Evolutionary conservation across 2,329 filamentous ascomycete species (phyloP).

Genomic region (Colletotrichum sp.): DNA sequence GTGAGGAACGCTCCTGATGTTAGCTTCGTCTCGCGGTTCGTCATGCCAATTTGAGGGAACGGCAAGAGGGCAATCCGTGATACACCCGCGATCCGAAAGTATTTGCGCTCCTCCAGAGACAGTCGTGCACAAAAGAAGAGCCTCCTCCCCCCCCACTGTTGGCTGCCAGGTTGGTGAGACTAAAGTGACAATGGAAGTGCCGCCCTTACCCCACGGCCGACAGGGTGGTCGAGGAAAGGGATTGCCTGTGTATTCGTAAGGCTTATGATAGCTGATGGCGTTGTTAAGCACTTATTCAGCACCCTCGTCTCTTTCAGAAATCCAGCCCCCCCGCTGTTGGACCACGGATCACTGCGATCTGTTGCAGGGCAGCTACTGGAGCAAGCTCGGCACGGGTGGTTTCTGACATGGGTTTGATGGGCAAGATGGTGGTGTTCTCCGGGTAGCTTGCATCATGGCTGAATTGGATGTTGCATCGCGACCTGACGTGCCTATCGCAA

Average conservation of each 20-base stretch:
- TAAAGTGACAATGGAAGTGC: not conserved
- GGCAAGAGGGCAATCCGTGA: not conserved
- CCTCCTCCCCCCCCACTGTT: not conserved
- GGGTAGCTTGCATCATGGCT: not conserved
- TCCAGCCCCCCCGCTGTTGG: not conserved
- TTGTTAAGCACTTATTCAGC: conserved; percentile 20
- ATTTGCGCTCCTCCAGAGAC: not conserved
- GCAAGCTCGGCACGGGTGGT: not conserved
- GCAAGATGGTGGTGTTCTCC: not conserved
- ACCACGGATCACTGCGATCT: not conserved
- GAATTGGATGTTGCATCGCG: not conserved
- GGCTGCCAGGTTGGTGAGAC: not conserved
- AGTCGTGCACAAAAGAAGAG: not conserved
- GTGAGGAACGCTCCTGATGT: not conserved
- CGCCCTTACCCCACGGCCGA: not conserved
- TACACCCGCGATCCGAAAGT: not conserved
- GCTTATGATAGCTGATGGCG: not conserved
- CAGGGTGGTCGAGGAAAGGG: not conserved
- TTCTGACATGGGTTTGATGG: not conserved
- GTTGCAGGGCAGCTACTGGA: not conserved
- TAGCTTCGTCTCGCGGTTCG: not conserved
- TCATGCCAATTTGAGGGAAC: not conserved
- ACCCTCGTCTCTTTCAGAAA: not conserved
- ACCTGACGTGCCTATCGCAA: not conserved
- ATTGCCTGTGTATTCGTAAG: conserved; percentile 8